A percentile compares a stretch with the other conserved stretches of the same genome.
These are phyloP conservation scores for Clonostachys rosea DNA, from an alignment of 2,329 filamentous ascomycete genomes.

Conservation along the genomic window DNA sequence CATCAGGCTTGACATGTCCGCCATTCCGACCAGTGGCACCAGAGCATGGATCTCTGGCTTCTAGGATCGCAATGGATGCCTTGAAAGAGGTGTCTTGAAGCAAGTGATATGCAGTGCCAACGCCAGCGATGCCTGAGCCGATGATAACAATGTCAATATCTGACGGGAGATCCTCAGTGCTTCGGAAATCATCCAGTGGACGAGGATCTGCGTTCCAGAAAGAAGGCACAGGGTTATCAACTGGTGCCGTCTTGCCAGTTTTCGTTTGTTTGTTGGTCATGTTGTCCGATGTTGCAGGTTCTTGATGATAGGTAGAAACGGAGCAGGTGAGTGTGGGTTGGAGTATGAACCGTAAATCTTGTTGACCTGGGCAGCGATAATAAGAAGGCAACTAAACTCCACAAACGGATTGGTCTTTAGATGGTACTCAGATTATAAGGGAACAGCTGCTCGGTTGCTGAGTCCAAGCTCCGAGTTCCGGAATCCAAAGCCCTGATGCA, in stretches of 20 bases:
- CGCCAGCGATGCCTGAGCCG: conserved; percentile 9
- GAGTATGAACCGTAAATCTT: too few relatives aligned
- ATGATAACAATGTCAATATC: conserved; percentile 5
- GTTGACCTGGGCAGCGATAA: too few relatives aligned
- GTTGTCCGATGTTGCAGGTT: neutral
- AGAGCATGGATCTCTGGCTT: conserved; percentile 25
- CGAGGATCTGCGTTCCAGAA: conserved; percentile 9
- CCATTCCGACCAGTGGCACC: conserved; percentile 31
- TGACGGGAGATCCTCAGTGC: conserved; percentile 5
- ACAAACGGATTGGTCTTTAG: too few relatives aligned
- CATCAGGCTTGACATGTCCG: conserved; percentile 12
- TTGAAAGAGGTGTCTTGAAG: conserved; percentile 2
- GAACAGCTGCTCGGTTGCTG: too few relatives aligned
- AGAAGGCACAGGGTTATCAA: conserved; percentile 7
- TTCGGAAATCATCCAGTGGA: conserved; percentile 9
- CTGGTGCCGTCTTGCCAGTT: neutral
- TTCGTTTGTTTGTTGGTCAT: too few relatives aligned
- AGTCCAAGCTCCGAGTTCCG: too few relatives aligned
- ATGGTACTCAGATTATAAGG: too few relatives aligned
- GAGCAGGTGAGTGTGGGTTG: neutral
- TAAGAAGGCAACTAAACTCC: too few relatives aligned
- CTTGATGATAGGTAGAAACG: too few relatives aligned
- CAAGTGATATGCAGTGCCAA: conserved; percentile 8
- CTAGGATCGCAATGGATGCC: conserved; percentile 20
- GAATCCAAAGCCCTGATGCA: too few relatives aligned